These are phyloP conservation scores for Aspergillus wentii DNA, from an alignment of 495 filamentous ascomycete species.

Conservation along the genomic window DNA sequence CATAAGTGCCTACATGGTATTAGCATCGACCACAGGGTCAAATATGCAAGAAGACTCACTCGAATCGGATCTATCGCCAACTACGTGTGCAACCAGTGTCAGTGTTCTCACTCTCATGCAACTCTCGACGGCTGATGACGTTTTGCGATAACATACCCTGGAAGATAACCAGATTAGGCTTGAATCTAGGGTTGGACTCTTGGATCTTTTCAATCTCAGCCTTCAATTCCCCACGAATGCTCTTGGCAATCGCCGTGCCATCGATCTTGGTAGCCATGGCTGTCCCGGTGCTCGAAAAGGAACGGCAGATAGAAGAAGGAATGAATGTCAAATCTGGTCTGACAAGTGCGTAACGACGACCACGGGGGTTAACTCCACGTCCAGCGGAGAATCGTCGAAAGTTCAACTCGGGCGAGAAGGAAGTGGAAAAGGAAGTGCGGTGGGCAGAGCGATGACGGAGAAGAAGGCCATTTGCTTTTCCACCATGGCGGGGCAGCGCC, in stretches of 20 bases:
- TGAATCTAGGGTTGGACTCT: constrained; percentile 75
- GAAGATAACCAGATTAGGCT: constrained; percentile 84
- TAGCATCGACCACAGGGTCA: constrained; percentile 12
- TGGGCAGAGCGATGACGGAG: constrained; percentile 4
- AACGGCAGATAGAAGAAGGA: constrained; percentile 13
- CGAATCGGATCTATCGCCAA: constrained; percentile 88
- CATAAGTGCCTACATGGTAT: constrained; percentile 75
- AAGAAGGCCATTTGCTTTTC: constrained; percentile 10
- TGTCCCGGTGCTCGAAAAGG: constrained; percentile 26
- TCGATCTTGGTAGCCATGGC: constrained; percentile 86
- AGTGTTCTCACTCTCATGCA: no score
- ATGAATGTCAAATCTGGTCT: constrained; percentile 20
- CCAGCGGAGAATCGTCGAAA: constrained; percentile 6
- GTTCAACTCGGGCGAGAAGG: background rate
- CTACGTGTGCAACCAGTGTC: constrained; percentile 30
- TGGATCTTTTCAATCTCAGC: constrained; percentile 77
- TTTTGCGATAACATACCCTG: constrained; percentile 68
- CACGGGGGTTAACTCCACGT: constrained; percentile 9
- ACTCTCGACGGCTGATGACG: no score
- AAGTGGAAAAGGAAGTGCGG: background rate
- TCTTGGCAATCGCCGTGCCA: constrained; percentile 89
- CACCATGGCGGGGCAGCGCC: constrained; percentile 32
- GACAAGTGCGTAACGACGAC: constrained; percentile 6
- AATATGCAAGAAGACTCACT: constrained; percentile 51
- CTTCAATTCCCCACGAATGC: constrained; percentile 74